phyloP scores from a whole-genome alignment of 2,329 filamentous ascomycete genomes.

The Diplodia intermedia region DNA sequence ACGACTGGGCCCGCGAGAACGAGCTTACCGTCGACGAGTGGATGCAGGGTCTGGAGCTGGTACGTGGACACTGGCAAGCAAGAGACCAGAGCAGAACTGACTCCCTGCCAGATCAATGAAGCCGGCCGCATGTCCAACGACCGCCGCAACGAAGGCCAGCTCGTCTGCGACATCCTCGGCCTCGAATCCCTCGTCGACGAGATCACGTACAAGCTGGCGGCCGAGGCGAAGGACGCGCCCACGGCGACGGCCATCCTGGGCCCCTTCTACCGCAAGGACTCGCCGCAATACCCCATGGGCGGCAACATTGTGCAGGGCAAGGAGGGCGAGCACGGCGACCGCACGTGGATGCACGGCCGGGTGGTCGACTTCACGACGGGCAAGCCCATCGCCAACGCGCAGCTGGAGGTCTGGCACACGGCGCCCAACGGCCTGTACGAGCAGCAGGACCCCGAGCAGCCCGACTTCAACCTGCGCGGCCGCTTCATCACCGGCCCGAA shows the following conservation, averaged over 20 bases:
- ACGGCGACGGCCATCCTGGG: constrained; percentile 83
- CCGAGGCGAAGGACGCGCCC: constrained; percentile 56
- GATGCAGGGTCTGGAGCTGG: constrained; percentile 75
- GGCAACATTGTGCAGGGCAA: constrained; percentile 66
- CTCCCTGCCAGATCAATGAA: constrained; percentile 59
- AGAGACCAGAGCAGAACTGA: constrained; percentile 17
- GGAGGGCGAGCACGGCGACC: constrained; percentile 55
- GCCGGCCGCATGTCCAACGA: constrained; percentile 68
- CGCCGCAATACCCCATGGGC: constrained; percentile 73
- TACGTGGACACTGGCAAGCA: constrained; percentile 42
- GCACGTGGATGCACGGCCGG: constrained; percentile 70
- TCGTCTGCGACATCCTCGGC: constrained; percentile 65
- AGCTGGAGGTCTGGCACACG: constrained; percentile 81
- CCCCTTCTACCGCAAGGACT: constrained; percentile 80
- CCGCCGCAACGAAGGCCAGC: constrained; percentile 68
- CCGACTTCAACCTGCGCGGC: constrained; percentile 76
- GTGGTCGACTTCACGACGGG: constrained; percentile 66
- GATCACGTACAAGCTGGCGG: constrained; percentile 73
- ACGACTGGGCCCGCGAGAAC: constrained; percentile 79
- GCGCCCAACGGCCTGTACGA: constrained; percentile 73
- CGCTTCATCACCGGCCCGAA: constrained; percentile 71
- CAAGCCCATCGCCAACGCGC: constrained; percentile 68
- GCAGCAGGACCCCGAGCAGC: constrained; percentile 74
- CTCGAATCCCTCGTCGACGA: constrained; percentile 73
- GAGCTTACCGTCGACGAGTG: constrained; percentile 80